A percentile compares a stretch with the other conserved stretches of the same genome.
Evolutionary conservation across 371 early-diverging fungal species (phyloP).

Genomic region (Dichotomocladium elegans): DNA sequence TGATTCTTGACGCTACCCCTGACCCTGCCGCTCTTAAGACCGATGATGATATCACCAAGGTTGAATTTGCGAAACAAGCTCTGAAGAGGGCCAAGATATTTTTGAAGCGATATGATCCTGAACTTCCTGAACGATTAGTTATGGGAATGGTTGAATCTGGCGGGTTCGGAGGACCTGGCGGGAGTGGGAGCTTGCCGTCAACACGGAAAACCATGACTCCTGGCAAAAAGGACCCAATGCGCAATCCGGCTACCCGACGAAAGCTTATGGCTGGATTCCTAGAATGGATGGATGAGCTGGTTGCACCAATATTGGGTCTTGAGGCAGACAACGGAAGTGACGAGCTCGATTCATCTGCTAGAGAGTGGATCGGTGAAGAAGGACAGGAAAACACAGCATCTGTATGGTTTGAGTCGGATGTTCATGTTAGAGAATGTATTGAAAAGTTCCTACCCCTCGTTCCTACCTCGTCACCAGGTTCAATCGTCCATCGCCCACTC

Average conservation of each 20-base stretch:
- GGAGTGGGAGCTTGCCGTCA: background rate
- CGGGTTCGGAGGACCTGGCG: constrained; percentile 17
- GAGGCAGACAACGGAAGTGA: constrained; percentile 8
- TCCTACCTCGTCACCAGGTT: constrained; percentile 28
- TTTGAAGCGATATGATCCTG: constrained; percentile 21
- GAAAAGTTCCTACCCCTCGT: constrained; percentile 31
- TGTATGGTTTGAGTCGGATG: constrained; percentile 43
- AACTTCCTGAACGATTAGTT: constrained; percentile 24
- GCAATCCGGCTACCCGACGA: constrained; percentile 29
- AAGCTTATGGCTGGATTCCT: constrained; percentile 30
- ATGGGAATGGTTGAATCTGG: constrained; percentile 18
- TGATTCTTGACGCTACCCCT: constrained; percentile 31
- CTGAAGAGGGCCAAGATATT: constrained; percentile 23
- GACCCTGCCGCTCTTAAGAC: constrained; percentile 22
- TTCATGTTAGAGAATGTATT: constrained; percentile 30
- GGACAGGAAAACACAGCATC: constrained; percentile 8
- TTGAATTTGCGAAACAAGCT: constrained; percentile 18
- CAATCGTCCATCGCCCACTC: constrained; percentile 31
- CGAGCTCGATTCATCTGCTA: background rate
- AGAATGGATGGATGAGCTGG: constrained; percentile 48
- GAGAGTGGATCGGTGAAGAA: constrained; percentile 16
- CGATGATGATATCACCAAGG: constrained; percentile 18
- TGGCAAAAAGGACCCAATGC: constrained; percentile 24
- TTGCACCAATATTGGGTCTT: constrained; percentile 33
- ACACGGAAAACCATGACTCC: background rate